Base-by-base conservation (phyloP, 2,329 filamentous ascomycete genomes). In the Phyllachora maydis region DNA sequence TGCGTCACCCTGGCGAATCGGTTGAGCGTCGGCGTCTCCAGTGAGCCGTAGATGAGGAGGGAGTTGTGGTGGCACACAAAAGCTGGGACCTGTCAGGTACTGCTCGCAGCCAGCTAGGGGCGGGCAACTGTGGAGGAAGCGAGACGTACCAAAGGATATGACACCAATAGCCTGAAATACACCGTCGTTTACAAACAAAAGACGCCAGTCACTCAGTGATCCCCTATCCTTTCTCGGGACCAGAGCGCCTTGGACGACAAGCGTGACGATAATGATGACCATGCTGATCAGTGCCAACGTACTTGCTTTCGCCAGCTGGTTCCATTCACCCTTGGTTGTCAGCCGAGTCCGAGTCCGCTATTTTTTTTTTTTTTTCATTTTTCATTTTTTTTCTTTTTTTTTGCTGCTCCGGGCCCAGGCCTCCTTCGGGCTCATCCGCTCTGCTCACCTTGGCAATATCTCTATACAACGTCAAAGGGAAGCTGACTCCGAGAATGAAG, bases 391-490 rank as follows among this genome's bases (percentile, higher is more conserved):
- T n/a, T n/a, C n/a, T n/a, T n/a, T n/a, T n/a, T n/a, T n/a, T n/a
- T n/a, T n/a, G n/a, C n/a, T n/a, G n/a, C n/a, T n/a, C n/a, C n/a
- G n/a, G n/a, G n/a, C n/a, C n/a, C n/a, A n/a, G n/a, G n/a, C n/a
- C n/a, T n/a, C n/a, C n/a, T n/a, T n/a, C n/a, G n/a, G n/a, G n/a
- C n/a, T n/a, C n/a, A n/a, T n/a, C n/a, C n/a, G n/a, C n/a, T n/a
- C n/a, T n/a, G n/a, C n/a, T n/a, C 72, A n/a, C n/a, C n/a, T 95
- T 95, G 27, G 88, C 75, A 50, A 98, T 98, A 47, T 98, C 88
- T 37, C 88, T 64, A 52, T 98, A 98, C 26, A 98, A 53, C 24
- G 82, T 90, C 41, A 98, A 52, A 4, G 88, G 88, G 42, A 77
- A 95, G 26, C 83, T 93, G 32, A 95, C 59, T 17, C 74, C 73